These are phyloP conservation scores for Yarrowia deformans DNA, from an alignment of 805 yeast genomes.

Conservation along the genomic window DNA sequence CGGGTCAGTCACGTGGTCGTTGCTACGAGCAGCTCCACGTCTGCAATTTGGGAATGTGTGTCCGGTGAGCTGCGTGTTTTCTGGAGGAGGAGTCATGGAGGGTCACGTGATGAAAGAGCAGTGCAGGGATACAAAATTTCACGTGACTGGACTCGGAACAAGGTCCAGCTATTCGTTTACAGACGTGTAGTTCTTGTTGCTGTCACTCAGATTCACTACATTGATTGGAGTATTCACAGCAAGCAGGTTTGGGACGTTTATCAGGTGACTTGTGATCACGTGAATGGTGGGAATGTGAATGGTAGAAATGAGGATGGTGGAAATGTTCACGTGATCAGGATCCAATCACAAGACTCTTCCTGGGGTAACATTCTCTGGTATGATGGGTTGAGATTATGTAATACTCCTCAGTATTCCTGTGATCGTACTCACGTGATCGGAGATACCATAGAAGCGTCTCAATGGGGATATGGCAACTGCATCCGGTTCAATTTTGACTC, in stretches of 20 bases:
- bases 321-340: background rate
- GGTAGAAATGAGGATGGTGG: no score
- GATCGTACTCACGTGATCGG: conserved; percentile 6
- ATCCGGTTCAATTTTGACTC: conserved; percentile 11
- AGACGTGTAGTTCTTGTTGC: background rate
- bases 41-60: conserved; percentile 7
- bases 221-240: conserved; percentile 20
- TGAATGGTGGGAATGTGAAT: no score
- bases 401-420: conserved; percentile 7
- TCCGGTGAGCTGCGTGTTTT: background rate
- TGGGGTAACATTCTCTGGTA: conserved; percentile 23
- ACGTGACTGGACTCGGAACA: conserved; percentile 3
- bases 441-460: conserved; percentile 14
- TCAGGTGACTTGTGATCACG: background rate
- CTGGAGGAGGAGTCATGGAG: background rate
- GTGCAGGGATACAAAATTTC: background rate
- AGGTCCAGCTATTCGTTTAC: conserved; percentile 1
- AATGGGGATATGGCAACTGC: conserved; percentile 1
- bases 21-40: background rate
- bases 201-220: conserved; percentile 9
- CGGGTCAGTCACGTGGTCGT: background rate
- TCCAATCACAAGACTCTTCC: conserved; percentile 10
- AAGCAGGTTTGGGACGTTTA: conserved; percentile 21
- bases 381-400: background rate
- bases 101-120: background rate